Evolutionary conservation across 345 rosid species (phyloP).

Genomic region (Kernera saxatilis): DNA sequence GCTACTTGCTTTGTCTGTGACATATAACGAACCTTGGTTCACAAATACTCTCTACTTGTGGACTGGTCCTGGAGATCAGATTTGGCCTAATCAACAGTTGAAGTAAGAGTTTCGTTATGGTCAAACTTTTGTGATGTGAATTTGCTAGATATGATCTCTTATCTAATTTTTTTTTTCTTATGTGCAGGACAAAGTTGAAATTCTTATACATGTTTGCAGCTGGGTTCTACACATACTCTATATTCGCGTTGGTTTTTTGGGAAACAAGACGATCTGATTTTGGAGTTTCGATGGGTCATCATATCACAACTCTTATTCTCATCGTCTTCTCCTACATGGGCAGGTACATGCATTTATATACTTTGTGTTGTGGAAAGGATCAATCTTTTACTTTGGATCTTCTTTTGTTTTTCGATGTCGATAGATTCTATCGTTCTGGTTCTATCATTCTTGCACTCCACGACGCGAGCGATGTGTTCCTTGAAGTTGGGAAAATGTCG

Average conservation of each 20-base stretch:
- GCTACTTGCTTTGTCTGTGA: conserved; percentile 63
- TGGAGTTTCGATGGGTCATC: conserved; percentile 98
- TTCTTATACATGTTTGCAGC: conserved; percentile 82
- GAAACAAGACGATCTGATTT: conserved; percentile 98
- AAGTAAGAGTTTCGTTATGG: conserved; percentile 45
- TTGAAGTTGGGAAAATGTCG: conserved; percentile 96
- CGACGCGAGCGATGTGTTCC: conserved; percentile 89
- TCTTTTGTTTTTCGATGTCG: not conserved
- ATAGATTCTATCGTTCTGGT: conserved; percentile 90
- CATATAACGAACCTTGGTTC: conserved; percentile 89
- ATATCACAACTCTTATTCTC: conserved; percentile 73
- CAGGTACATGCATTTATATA: not conserved
- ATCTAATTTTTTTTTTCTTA: not conserved
- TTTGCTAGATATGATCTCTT: not conserved
- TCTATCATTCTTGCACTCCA: conserved; percentile 91
- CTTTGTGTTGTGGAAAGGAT: not conserved
- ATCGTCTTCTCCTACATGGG: conserved; percentile 92
- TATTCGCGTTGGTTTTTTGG: conserved; percentile 95
- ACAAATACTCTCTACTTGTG: conserved; percentile 69
- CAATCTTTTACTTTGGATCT: not conserved
- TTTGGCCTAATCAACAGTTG: conserved; percentile 86
- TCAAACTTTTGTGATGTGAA: not conserved
- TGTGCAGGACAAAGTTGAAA: conserved; percentile 80
- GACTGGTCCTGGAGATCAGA: conserved; percentile 91
- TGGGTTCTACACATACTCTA: conserved; percentile 95